Evolutionary conservation across 768 basidiomycete species (phyloP), one percentile per base, ranked within the genome.

Genomic region (Boletus reticuloceps): DNA sequence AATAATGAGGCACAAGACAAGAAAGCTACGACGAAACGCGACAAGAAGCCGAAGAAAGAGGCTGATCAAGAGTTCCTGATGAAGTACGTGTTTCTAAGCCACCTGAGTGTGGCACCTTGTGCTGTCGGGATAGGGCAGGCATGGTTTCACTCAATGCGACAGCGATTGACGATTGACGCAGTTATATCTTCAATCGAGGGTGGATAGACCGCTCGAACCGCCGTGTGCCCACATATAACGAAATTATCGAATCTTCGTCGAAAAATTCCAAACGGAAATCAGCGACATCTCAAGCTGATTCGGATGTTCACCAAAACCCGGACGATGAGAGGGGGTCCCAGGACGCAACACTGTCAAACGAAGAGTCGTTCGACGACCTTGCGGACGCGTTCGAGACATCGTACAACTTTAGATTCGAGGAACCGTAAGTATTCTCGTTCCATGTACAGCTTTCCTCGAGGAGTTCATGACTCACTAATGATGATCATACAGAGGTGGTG

Each of bases 321-420:
- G 58, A 34, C 3, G 57, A 67, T 7, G 72, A 68, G 44, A 67
- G 65, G 16, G 68, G 65, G 16, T 67, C 66, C 0, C 63, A 65
- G 20, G 69, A 69, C 2, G 71, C 71, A 13, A 73, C 75, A 38
- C 67, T 67, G 2, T 70, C 78, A 10, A 82, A 87, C 11, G 87
- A 89, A 7, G 84, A 86, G 36, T 81, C 89, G 17, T 97, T 97
- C 62, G 94, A 97, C 51, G 92, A 96, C 42, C 85, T 91, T 58
- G 89, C 86, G 6, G 95, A 97, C 29, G 83, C 83, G 42, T 99
- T 98, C 60, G 97, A 99, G 74, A 85, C 83, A n/a, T 90, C 89
- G 16, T 99, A 98, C 74, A 98, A 98, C 71, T 97, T 97, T 75
- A 85, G 97, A 50, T 99, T 93, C 69, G 96, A 99, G 70, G 96